Evolutionary conservation across 2,329 filamentous ascomycete species (phyloP), one percentile per base, ranked within the genome.

Genomic region (Tolypocladium endophyticum): DNA sequence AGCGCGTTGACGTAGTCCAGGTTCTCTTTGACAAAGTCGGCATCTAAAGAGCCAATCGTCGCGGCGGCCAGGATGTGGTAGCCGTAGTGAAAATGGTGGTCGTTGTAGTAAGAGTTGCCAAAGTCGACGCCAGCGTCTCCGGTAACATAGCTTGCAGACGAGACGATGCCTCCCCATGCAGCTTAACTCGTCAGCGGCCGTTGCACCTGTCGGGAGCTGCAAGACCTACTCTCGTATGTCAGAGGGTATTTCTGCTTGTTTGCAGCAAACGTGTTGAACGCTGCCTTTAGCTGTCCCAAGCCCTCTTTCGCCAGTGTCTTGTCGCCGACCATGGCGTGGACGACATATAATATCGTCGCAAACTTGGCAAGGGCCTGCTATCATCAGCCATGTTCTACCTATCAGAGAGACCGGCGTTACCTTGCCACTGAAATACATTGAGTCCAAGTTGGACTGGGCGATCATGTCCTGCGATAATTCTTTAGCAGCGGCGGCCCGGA

Each of bases 361-460:
- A 91, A 92, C 70, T 93, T 93, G 63, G 86, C 87, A 23, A 94
- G 75, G 1, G 85, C 84, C 83, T 86, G 52, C 2, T 25, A 72
- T 72, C 64, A 30, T 56, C 23, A 47, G n/a, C 43, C 35, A 3
- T 30, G 30, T 23, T 30, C n/a, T 18, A 1, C 3, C 3, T 18
- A 11, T 2, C 16, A n/a, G 39, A n/a, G 23, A 16, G 6, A 2
- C 11, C 0, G 16, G 9, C 61, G 72, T 65, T 61, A 82, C 88
- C 79, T 93, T 97, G 66, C 94, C 94, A 65, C 89, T 89, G 72
- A 88, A 97, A 73, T 97, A 97, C 85, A 96, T 92, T 43, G 91
- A 96, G 70, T 93, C 83, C 41, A 90, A 77, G 63, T 94, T 84
- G 6, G 85, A 85, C 68, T 94, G 87, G 0, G 77, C 76, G n/a